Evolutionary conservation across 2,329 filamentous ascomycete species (phyloP).

Genomic region (Neophaeococcomyces mojaviensis): DNA sequence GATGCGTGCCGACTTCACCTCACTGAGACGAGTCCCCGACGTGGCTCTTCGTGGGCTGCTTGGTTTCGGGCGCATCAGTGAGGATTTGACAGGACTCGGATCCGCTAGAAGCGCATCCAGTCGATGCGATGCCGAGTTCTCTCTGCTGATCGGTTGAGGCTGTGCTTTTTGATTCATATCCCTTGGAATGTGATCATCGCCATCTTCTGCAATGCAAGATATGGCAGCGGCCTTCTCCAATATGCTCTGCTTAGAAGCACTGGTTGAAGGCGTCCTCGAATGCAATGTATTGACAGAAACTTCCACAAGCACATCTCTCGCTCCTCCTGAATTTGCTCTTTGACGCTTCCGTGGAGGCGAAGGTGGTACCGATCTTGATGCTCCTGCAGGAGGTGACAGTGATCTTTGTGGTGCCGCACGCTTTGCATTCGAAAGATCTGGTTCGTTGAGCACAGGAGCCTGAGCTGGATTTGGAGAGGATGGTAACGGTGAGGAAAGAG

Average conservation of each 20-base stretch:
- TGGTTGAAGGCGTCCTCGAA: neutral
- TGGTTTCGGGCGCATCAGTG: neutral
- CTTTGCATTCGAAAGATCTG: too few species aligned
- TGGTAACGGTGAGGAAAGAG: conserved; percentile 14
- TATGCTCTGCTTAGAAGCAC: neutral
- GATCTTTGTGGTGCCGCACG: too few species aligned
- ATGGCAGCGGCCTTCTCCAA: conserved; percentile 27
- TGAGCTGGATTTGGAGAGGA: neutral
- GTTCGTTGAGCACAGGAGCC: too few species aligned
- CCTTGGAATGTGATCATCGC: conserved; percentile 26
- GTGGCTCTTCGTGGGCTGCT: neutral
- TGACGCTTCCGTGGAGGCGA: conserved; percentile 5
- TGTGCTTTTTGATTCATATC: conserved; percentile 11
- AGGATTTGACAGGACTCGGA: conserved; percentile 5
- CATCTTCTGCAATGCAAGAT: conserved; percentile 44
- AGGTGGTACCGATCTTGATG: too few species aligned
- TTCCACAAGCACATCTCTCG: neutral
- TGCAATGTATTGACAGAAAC: neutral
- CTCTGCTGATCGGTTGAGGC: conserved; percentile 8
- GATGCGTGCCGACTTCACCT: neutral
- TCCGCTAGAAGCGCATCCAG: conserved; percentile 13
- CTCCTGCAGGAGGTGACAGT: too few species aligned
- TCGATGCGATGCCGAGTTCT: conserved; percentile 10
- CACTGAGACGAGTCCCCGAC: neutral
- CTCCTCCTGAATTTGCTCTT: neutral